Base-by-base conservation (phyloP, 495 filamentous ascomycete genomes). In the Hypomontagnella monticulosa region DNA sequence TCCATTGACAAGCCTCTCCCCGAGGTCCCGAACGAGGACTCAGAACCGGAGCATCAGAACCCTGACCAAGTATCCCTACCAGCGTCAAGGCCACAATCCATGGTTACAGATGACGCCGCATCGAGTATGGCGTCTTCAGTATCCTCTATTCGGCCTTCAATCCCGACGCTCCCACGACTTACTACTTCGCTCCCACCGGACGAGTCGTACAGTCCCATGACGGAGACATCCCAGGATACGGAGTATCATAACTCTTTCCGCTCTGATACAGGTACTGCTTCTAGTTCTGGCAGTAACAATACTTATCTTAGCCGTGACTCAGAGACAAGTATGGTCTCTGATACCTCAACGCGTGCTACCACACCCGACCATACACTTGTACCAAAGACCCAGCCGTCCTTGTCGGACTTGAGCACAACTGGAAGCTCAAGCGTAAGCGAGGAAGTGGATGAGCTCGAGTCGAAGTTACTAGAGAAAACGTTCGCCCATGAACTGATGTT, bases 401-500 rank as follows among this genome's bases (percentile, higher is more conserved):
- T 84, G n/a, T 85, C 81, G 6, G 81, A 83, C 14, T 72, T 89
- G 38, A 88, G 88, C 75, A 77, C 79, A 20, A 78, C 84, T 41
- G 79, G 80, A 12, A 84, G 86, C 67, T 81, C 85, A 0, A 87
- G 84, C 1, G 73, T 88, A n/a, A 86, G 84, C 11, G 93, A 95
- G 52, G 90, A 92, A 57, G 81, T 82, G 10, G 88, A 92, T 34
- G 91, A 92, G 49, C 84, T 87, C 0, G 93, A 97, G 73, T 88
- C 85, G n/a, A 89, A 90, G 63, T 75, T 96, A 15, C 75, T 95
- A 5, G 90, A 91, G 71, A 95, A 88, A 78, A 96, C 93, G 0
- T 97, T 85, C 69, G 91, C 92, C 0, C 90, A 97, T 63, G 96
- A 99, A 69, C 78, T 99, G 18, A 85, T 95, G 54, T 90, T 89